A percentile compares a stretch with the other conserved stretches of the same genome.
Evolutionary conservation across 1,139 yeast species (phyloP).

Genomic region (Yamadazyma epiphylla): DNA sequence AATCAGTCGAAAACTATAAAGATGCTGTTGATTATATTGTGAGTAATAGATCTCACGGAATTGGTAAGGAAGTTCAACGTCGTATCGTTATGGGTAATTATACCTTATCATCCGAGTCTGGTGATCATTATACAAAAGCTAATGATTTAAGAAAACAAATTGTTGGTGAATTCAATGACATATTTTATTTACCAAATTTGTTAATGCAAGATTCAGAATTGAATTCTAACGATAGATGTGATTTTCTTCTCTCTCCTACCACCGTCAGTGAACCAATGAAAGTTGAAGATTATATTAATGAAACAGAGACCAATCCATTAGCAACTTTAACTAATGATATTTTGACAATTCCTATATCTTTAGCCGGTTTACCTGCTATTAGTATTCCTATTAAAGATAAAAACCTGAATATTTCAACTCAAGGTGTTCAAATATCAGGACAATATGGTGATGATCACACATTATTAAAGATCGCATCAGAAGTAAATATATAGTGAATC

Average conservation of each 20-base stretch:
- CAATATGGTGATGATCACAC: conserved; percentile 79
- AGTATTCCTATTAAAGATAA: conserved; percentile 55
- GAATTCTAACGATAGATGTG: conserved; percentile 42
- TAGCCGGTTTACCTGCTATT: conserved; percentile 88
- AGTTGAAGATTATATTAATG: conserved; percentile 34
- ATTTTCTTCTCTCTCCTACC: conserved; percentile 72
- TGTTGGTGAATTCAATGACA: conserved; percentile 59
- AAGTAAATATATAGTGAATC: conserved; percentile 5
- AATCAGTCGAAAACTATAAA: conserved; percentile 18
- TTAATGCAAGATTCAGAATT: conserved; percentile 14
- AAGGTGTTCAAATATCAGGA: conserved; percentile 74
- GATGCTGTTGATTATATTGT: conserved; percentile 43
- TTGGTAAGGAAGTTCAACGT: conserved; percentile 81
- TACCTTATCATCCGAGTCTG: conserved; percentile 70
- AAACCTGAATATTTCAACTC: conserved; percentile 16
- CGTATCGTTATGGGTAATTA: conserved; percentile 84
- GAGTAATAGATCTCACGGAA: conserved; percentile 58
- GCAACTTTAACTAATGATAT: conserved; percentile 76
- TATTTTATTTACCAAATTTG: conserved; percentile 54
- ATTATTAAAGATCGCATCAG: conserved; percentile 43
- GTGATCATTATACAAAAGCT: conserved; percentile 80
- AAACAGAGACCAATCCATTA: conserved; percentile 43
- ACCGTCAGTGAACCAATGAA: conserved; percentile 58
- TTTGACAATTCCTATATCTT: conserved; percentile 83
- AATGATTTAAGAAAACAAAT: conserved; percentile 59